Evolutionary conservation across 345 rosid species (phyloP).

Genomic region (Brassica juncea): DNA sequence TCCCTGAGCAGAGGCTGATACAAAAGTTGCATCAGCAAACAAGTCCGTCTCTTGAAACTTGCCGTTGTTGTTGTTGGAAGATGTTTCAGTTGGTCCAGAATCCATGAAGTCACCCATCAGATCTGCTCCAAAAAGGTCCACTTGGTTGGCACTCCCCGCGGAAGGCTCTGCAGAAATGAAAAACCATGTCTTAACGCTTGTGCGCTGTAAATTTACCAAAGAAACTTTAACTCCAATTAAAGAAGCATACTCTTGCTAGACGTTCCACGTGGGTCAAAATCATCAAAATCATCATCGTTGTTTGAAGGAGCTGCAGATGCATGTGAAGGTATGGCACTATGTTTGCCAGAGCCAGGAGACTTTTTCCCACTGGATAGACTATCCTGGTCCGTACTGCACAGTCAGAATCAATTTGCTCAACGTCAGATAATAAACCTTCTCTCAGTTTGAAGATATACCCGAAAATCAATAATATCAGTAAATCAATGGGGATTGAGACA

Average conservation of each 20-base stretch:
- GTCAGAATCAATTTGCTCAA: slow-evolving; percentile 8
- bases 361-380: slow-evolving; percentile 48
- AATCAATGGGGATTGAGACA: slow-evolving; percentile 18
- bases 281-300: slow-evolving; percentile 72
- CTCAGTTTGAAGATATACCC: neutral
- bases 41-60: slow-evolving; percentile 69
- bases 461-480: slow-evolving; percentile 8
- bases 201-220: neutral
- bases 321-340: slow-evolving; percentile 35
- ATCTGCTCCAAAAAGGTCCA: slow-evolving; percentile 79
- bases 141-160: slow-evolving; percentile 61
- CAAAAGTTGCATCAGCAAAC: slow-evolving; percentile 94
- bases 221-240: neutral
- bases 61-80: slow-evolving; percentile 43
- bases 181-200: slow-evolving; percentile 9
- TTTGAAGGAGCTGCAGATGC: slow-evolving; percentile 48
- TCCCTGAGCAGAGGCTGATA: slow-evolving; percentile 71
- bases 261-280: slow-evolving; percentile 95
- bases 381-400: slow-evolving; percentile 67
- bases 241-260: slow-evolving; percentile 66
- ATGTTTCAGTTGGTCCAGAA: slow-evolving; percentile 57
- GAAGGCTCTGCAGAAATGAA: slow-evolving; percentile 57
- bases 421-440: neutral
- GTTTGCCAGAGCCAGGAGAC: slow-evolving; percentile 47
- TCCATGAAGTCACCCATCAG: slow-evolving; percentile 81